Evolutionary conservation across 108 stramenopile species (phyloP), one percentile per base, ranked within the genome.

Genomic region (Epithemia pelagica): DNA sequence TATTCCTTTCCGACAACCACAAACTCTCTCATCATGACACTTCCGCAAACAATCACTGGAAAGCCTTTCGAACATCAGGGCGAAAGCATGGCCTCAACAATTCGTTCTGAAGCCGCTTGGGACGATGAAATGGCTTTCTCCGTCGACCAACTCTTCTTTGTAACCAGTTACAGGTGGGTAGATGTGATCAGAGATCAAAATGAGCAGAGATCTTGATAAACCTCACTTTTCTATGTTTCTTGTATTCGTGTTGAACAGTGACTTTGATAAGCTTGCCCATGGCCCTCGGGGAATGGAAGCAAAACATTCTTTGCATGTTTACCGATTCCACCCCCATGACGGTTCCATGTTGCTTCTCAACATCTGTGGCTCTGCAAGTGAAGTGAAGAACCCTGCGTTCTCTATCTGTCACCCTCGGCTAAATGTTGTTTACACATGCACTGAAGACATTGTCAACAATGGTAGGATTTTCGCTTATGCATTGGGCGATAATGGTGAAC

Each of bases 361-460:
- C 65, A 82, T 95, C 27, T 73, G 70, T 10, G 89, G 89, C 24
- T 80, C 86, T n/a, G 74, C 77, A 21, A 62, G 65, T 0, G 57
- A 68, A n/a, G 86, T 95, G n/a, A 77, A 84, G 58, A 97, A 97
- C 75, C 96, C 95, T 1, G 96, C 96, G 30, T 97, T 97, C 79
- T 78, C 90, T 28, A 80, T 95, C 20, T 92, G 85, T 62, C 96
- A 97, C 78, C 94, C 94, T 22, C 68, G 75, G 28, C 55, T 73
- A 30, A 97, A 97, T 65, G 89, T 97, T n/a, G 85, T 97, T 28
- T 95, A 96, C 75, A 91, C 92, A 21, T 97, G 96, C 80, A 96
- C 95, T 5, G 96, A 97, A 83, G 84, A 95, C 69, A 91, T 93
- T 69, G 79, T 81, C 37, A 74, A 94, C 51, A 92, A 97, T 74